These are phyloP conservation scores for Rosa persica DNA, from an alignment of 306 rosid genomes.

Conservation along the genomic window DNA sequence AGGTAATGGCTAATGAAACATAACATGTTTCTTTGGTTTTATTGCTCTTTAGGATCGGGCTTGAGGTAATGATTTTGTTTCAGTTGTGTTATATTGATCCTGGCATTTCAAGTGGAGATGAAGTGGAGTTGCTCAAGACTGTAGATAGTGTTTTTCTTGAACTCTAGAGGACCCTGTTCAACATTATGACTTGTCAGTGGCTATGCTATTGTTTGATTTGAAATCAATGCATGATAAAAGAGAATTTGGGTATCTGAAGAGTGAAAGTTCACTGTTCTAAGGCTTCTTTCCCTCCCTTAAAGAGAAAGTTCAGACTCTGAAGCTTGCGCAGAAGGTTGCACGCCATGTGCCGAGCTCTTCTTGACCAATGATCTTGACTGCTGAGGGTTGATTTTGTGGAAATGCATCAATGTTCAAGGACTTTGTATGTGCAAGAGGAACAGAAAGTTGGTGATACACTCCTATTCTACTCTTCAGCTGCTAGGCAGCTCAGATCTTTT, in stretches of 20 bases:
- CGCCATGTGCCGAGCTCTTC: not conserved
- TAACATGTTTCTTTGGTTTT: conserved; percentile 9
- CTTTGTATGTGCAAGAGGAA: conserved; percentile 4
- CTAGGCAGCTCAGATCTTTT: not conserved
- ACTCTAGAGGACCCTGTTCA: conserved; percentile 37
- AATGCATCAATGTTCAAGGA: not conserved
- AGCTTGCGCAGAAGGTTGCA: not conserved
- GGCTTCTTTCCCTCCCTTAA: not conserved
- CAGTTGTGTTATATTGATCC: conserved; percentile 83
- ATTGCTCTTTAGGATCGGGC: not conserved
- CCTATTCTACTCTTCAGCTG: not conserved
- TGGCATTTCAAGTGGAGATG: conserved; percentile 59
- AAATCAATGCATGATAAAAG: not conserved
- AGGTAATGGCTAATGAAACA: conserved; percentile 42
- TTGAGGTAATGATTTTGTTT: conserved; percentile 38
- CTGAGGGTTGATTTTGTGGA: not conserved
- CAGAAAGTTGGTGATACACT: not conserved
- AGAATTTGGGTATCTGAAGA: not conserved
- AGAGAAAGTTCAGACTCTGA: not conserved
- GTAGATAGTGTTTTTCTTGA: conserved; percentile 66
- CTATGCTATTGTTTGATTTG: not conserved
- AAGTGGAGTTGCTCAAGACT: conserved; percentile 63
- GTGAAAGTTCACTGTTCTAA: not conserved
- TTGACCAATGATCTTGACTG: not conserved
- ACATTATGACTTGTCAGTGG: not conserved